Evolutionary conservation across 208 protist species (phyloP), one percentile per base, ranked within the genome.

Genomic region (Trypanosoma conorhini): DNA sequence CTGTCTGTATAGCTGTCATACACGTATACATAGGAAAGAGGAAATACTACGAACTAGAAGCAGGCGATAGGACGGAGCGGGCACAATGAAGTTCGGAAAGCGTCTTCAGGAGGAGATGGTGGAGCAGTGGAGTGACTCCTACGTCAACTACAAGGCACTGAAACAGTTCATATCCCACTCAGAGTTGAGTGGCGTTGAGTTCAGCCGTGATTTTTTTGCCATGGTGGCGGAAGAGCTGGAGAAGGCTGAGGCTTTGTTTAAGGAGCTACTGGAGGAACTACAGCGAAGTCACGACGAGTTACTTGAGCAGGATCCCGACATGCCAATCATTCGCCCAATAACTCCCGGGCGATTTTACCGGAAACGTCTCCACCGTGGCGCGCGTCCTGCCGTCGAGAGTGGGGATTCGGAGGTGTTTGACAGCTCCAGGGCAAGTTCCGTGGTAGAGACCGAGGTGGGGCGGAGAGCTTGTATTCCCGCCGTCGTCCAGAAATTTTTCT

Each of bases 81-180:
- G 28, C 31, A 62, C 31, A 30, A 95, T 96, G 92, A 96, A 96
- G 86, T 96, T 96, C 68, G 92, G 92, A 19, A 96, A 96, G 77
- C 92, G 92, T 38, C 50, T 96, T 61, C 76, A 84, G 56, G 87
- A 94, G 63, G 88, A 96, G 74, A 84, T 92, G 31, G 83, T 95
- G 48, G 81, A 81, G 26, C 77, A 96, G 66, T 96, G 92, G 89
- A 71, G 69, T n/a, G 83, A 86, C 21, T 88, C 80, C 69, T 96
- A 96, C 76, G 87, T 96, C 40, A 88, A 85, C 67, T 96, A 96
- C 74, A 94, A 96, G 77, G 79, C 78, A 0, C 79, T 96, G 4
- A 96, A 96, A 77, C 83, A 88, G 62, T 88, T 95, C 46, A 89
- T 93, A 26, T 76, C 82, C 40, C 78, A 85, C 72, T 88, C 88